A percentile compares a stretch with the other conserved stretches of the same genome.
Conservation (phyloP, 2,329 filamentous ascomycete genomes). For the Neopestalotiopsis rosae region DNA sequence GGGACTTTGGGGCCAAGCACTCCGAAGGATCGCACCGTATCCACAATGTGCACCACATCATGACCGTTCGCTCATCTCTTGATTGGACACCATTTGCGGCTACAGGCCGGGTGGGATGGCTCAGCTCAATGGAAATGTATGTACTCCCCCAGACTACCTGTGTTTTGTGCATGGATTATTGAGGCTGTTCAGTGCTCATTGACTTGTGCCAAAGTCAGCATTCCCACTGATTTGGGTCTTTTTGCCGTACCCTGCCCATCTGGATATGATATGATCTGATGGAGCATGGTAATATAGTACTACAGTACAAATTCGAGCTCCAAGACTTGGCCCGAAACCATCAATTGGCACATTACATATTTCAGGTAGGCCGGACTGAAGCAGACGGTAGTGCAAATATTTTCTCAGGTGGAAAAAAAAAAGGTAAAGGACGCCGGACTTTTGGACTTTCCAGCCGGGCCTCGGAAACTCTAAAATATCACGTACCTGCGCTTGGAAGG, state of each 20-base stretch:
- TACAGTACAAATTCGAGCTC: too few relatives aligned
- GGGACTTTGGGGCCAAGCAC: conserved; percentile 12
- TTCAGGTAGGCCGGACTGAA: too few relatives aligned
- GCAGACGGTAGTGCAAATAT: too few relatives aligned
- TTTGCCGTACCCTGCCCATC: too few relatives aligned
- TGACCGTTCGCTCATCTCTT: not conserved
- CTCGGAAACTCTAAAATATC: not conserved
- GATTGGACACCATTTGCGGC: conserved; percentile 5
- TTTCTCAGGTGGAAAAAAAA: too few relatives aligned
- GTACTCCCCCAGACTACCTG: not conserved
- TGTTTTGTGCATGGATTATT: conserved; percentile 6
- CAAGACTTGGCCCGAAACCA: too few relatives aligned
- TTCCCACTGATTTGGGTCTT: not conserved
- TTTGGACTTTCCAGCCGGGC: too few relatives aligned
- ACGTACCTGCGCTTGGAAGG: not conserved
- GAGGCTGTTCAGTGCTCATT: not conserved
- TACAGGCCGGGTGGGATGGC: conserved; percentile 3
- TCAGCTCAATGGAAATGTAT: not conserved
- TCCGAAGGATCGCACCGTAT: not conserved
- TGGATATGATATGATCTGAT: too few relatives aligned
- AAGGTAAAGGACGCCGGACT: too few relatives aligned
- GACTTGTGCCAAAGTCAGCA: not conserved
- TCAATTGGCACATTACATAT: too few relatives aligned
- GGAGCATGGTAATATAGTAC: too few relatives aligned
- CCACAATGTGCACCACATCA: conserved; percentile 1